These are phyloP conservation scores for Phytomonas sp. DNA, from an alignment of 208 protist genomes.

Conservation along the genomic window DNA sequence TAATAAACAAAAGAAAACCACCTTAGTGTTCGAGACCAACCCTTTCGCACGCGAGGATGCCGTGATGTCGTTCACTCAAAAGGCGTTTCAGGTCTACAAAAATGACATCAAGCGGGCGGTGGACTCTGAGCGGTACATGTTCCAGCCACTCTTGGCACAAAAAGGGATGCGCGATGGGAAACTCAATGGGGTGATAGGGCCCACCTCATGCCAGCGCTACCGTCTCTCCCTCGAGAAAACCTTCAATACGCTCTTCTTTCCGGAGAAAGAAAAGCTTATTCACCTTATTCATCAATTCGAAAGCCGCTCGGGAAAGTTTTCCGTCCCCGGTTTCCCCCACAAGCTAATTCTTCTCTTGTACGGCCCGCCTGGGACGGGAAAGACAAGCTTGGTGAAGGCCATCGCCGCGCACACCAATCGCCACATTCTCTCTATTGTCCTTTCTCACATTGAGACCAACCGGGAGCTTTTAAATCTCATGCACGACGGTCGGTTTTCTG, in stretches of 20 bases:
- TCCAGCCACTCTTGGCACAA: constrained; percentile 32
- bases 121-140: constrained; percentile 48
- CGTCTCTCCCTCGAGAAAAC: constrained; percentile 70
- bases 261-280: constrained; percentile 67
- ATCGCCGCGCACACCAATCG: constrained; percentile 75
- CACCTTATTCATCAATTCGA: constrained; percentile 76
- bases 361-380: constrained; percentile 92
- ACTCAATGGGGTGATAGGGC: constrained; percentile 3
- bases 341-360: constrained; percentile 85
- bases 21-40: constrained; percentile 11
- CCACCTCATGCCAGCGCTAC: constrained; percentile 62
- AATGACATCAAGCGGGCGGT: constrained; percentile 15
- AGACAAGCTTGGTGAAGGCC: constrained; percentile 90
- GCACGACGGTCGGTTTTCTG: constrained; percentile 61
- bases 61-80: constrained; percentile 10
- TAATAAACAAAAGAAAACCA: background rate
- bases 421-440: constrained; percentile 76
- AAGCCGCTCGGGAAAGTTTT: constrained; percentile 72
- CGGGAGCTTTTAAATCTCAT: constrained; percentile 80
- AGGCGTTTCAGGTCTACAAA: constrained; percentile 47
- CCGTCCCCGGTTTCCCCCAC: constrained; percentile 80
- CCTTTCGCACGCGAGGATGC: constrained; percentile 11
- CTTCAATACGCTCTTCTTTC: constrained; percentile 88
- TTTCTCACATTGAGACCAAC: constrained; percentile 72
- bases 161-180: background rate